Evolutionary conservation across 2,329 filamentous ascomycete genomes (phyloP).

Genomic region (Emergomyces orientalis): DNA sequence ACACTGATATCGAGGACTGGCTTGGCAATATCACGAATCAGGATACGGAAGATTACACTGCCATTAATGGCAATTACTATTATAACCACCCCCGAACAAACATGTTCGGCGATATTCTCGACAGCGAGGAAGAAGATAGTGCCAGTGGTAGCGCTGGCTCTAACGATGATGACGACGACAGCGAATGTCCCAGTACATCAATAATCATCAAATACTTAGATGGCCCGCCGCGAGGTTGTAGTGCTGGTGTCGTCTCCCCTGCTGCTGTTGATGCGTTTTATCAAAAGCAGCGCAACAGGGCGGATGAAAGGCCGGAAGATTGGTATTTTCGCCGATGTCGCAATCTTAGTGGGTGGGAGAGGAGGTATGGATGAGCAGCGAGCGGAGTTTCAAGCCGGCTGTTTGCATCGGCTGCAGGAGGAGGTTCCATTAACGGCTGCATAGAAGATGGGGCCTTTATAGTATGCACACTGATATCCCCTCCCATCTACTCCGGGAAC

Average conservation of each 20-base stretch:
- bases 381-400: too few species aligned
- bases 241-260: not conserved
- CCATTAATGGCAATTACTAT: not conserved
- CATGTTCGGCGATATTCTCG: not conserved
- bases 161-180: not conserved
- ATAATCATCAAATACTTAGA: not conserved
- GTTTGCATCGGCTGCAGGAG: too few species aligned
- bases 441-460: too few species aligned
- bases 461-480: too few species aligned
- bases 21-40: not conserved
- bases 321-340: too few species aligned
- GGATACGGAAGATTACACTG: not conserved
- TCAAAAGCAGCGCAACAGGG: not conserved
- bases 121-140: not conserved
- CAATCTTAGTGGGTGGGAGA: too few species aligned
- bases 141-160: not conserved
- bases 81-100: not conserved
- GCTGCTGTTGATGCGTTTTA: not conserved
- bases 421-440: too few species aligned
- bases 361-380: too few species aligned
- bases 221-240: not conserved
- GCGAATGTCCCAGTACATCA: not conserved
- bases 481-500: too few species aligned
- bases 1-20: not conserved
- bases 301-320: not conserved